Conservation (phyloP, 805 yeast species). For the Yamadazyma sp. region DNA sequence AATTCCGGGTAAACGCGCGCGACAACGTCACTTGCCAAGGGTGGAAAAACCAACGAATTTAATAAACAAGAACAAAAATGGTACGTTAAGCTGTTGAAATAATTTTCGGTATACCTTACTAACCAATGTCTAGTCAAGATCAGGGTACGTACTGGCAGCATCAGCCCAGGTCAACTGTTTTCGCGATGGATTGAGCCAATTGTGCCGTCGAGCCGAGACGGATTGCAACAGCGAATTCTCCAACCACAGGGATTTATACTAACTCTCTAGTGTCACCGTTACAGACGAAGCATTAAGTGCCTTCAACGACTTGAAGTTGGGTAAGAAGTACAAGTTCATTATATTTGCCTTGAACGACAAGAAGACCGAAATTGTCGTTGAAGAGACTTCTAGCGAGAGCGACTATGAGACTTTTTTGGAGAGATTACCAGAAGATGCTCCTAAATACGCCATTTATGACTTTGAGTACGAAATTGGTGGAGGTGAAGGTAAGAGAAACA, state of each 20-base stretch:
- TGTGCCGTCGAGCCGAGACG: too few relatives aligned
- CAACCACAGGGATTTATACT: slow-evolving; percentile 2
- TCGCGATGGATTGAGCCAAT: neutral
- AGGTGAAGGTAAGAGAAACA: slow-evolving; percentile 92
- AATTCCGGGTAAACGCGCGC: too few relatives aligned
- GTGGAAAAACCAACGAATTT: slow-evolving; percentile 9
- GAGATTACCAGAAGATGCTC: slow-evolving; percentile 91
- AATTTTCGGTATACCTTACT: slow-evolving; percentile 12
- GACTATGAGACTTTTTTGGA: slow-evolving; percentile 86
- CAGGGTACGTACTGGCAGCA: slow-evolving; percentile 37
- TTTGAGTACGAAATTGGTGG: slow-evolving; percentile 89
- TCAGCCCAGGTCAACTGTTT: neutral
- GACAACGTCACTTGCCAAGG: slow-evolving; percentile 8
- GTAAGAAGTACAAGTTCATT: slow-evolving; percentile 83
- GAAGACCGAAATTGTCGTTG: slow-evolving; percentile 90
- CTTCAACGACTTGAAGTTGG: slow-evolving; percentile 93
- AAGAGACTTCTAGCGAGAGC: slow-evolving; percentile 68
- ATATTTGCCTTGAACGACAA: slow-evolving; percentile 77
- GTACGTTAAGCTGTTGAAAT: slow-evolving; percentile 4
- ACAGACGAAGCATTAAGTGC: slow-evolving; percentile 87
- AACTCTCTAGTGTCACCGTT: slow-evolving; percentile 41
- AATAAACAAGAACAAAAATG: slow-evolving; percentile 8
- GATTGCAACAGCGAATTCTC: neutral
- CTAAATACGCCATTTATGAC: slow-evolving; percentile 95
- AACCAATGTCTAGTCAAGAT: slow-evolving; percentile 26